Evolutionary conservation across 2,329 filamentous ascomycete species (phyloP).

Genomic region (Aureobasidium sp.): DNA sequence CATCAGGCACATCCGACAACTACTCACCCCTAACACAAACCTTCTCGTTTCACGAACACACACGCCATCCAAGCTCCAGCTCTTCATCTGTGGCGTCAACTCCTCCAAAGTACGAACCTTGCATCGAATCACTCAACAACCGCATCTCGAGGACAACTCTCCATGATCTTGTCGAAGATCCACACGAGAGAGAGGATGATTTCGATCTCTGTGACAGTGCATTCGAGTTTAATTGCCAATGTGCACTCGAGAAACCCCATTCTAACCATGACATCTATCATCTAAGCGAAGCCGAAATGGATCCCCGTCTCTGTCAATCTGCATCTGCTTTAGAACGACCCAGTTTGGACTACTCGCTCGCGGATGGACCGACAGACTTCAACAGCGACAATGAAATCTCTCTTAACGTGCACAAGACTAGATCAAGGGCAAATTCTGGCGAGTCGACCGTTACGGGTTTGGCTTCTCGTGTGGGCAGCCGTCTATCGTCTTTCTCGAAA

Average conservation of each 20-base stretch:
- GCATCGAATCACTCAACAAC: constrained; percentile 48
- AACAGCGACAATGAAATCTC: constrained; percentile 53
- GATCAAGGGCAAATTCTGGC: constrained; percentile 46
- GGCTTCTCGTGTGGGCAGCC: constrained; percentile 58
- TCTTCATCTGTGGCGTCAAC: constrained; percentile 66
- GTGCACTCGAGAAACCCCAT: neutral
- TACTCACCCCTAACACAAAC: constrained; percentile 65
- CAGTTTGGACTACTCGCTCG: constrained; percentile 57
- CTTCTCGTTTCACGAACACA: constrained; percentile 57
- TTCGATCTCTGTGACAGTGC: constrained; percentile 24
- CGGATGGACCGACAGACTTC: constrained; percentile 44
- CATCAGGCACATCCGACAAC: constrained; percentile 50
- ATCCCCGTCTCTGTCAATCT: constrained; percentile 15
- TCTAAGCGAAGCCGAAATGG: constrained; percentile 7
- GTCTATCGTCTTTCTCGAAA: constrained; percentile 49
- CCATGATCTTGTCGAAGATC: constrained; percentile 80
- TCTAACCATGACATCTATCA: constrained; percentile 2
- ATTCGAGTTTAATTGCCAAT: constrained; percentile 5
- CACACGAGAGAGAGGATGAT: constrained; percentile 60
- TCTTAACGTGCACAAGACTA: constrained; percentile 43
- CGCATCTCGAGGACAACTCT: constrained; percentile 59
- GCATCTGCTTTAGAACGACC: constrained; percentile 9
- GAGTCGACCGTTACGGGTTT: constrained; percentile 55
- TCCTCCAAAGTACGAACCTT: constrained; percentile 44
- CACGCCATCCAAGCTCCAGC: constrained; percentile 63